phyloP scores from a whole-genome alignment of 495 filamentous ascomycete genomes.

The Oleoguttula mirabilis region DNA sequence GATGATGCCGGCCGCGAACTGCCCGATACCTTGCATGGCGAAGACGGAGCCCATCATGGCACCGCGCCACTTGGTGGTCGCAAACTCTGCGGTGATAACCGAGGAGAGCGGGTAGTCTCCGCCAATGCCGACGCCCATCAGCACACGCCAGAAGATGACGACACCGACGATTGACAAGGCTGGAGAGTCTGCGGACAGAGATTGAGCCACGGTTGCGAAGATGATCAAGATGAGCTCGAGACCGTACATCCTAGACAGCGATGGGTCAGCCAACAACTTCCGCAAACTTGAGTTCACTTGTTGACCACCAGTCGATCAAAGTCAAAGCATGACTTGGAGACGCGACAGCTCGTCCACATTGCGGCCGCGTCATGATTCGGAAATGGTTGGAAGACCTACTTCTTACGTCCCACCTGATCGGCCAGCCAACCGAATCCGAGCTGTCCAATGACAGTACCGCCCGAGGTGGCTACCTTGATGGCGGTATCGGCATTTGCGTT shows the following conservation, averaged over 20 bases:
- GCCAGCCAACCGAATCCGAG: conserved; percentile 70
- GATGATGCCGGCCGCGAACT: conserved; percentile 58
- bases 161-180: conserved; percentile 61
- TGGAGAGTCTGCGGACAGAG: conserved; percentile 54
- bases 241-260: conserved; percentile 86
- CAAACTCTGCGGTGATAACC: conserved; percentile 78
- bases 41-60: conserved; percentile 86
- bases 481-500: conserved; percentile 56
- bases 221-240: conserved; percentile 83
- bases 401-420: conserved; percentile 66
- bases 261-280: too few species aligned
- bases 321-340: too few species aligned
- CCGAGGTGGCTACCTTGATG: conserved; percentile 81
- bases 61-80: conserved; percentile 72
- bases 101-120: conserved; percentile 70
- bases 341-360: too few species aligned
- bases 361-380: too few species aligned
- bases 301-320: too few species aligned
- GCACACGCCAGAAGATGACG: conserved; percentile 78
- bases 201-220: conserved; percentile 66
- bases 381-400: too few species aligned
- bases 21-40: conserved; percentile 72
- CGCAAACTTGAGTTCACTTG: too few species aligned
- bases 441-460: conserved; percentile 77
- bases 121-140: conserved; percentile 44